Evolutionary conservation across 768 basidiomycete species (phyloP), one percentile per base, ranked within the genome.

Genomic region (Rubroboletus satanas): DNA sequence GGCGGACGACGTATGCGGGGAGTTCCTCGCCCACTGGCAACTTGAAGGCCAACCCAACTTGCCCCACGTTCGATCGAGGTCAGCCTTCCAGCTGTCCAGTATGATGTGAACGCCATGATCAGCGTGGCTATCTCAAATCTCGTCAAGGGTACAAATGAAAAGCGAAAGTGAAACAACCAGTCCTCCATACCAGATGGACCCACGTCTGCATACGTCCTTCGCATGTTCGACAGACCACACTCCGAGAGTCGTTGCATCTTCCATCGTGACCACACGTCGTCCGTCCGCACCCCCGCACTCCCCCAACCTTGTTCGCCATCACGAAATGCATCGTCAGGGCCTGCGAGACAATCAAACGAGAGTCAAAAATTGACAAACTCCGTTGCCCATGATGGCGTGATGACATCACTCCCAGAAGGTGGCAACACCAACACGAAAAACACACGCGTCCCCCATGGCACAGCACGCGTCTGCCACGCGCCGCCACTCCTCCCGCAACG

Each of bases 391-490:
- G 48, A 60, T 62, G 57, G 51, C 55, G 55, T 55, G 58, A 69
- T 63, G 48, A 56, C 53, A 59, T 59, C 59, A 60, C 42, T 5
- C 10, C 17, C 53, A 46, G 29, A 38, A 18, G 54, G 41, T 49
- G 45, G 39, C 29, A 51, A n/a, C n/a, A n/a, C 21, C 21, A 21
- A 61, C 56, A 57, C 51, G 46, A 54, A 49, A 50, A 45, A 58
- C 45, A 58, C 60, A 63, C 55, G 60, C 54, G 57, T 67, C 46
- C 62, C 58, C 66, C 62, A 68, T 57, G 66, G 62, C 60, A 68
- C 57, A 52, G 50, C 67, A 69, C 67, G 67, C 53, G 61, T 63
- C 55, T 28, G 49, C 61, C 67, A 68, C 57, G 61, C 59, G 55
- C 39, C 38, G 18, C 18, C 50, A 8, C 38, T 36, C 46, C 42